Conservation (phyloP, 2,329 filamentous ascomycete species). For the Penicillium occitanis region DNA sequence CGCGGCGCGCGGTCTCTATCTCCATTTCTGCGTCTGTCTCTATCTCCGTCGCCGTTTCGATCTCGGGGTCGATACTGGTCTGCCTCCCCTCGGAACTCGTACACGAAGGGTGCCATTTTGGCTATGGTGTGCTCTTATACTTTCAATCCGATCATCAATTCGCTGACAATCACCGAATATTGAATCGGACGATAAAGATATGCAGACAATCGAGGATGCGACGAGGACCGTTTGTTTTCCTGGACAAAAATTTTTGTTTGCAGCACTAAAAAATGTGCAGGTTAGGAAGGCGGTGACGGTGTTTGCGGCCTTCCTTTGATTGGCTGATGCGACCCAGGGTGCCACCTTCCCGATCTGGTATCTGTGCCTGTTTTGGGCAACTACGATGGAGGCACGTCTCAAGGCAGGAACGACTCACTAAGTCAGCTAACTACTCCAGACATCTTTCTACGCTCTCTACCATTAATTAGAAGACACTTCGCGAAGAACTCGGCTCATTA, state of each 20-base stretch:
- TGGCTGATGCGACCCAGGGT: neutral
- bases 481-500: neutral
- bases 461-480: neutral
- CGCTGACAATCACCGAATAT: neutral
- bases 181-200: neutral
- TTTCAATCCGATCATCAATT: neutral
- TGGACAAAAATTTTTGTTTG: conserved; percentile 4
- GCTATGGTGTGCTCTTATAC: neutral
- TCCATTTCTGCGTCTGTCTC: conserved; percentile 13
- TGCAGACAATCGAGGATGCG: neutral
- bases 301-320: neutral
- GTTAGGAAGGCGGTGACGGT: conserved; percentile 20
- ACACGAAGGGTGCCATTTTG: conserved; percentile 30
- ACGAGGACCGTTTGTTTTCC: neutral
- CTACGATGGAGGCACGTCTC: neutral
- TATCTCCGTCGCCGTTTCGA: conserved; percentile 5
- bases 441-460: neutral
- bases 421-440: neutral
- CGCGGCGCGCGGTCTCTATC: conserved; percentile 24
- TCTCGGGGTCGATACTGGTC: conserved; percentile 11
- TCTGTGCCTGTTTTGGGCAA: conserved; percentile 4
- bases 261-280: neutral
- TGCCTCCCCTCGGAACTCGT: conserved; percentile 33
- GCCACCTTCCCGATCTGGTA: conserved; percentile 5
- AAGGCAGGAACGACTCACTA: neutral